These are phyloP conservation scores for Penicillium sp. DNA, from an alignment of 2,329 filamentous ascomycete genomes.

Conservation along the genomic window DNA sequence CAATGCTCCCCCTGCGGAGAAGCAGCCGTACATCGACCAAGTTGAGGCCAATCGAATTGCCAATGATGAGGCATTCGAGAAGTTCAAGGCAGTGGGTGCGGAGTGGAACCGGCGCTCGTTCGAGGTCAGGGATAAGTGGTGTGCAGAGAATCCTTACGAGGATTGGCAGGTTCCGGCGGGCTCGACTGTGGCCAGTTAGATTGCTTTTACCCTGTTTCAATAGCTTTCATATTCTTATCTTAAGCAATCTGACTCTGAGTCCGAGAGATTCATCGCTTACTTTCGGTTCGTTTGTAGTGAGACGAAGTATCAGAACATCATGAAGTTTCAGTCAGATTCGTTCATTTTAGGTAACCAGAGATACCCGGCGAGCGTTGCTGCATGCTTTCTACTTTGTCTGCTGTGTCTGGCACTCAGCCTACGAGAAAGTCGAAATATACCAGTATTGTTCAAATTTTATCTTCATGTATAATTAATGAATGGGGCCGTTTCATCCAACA, in stretches of 20 bases:
- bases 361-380: not conserved
- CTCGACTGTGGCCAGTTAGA: not conserved
- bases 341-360: not conserved
- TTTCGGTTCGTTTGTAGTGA: not conserved
- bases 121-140: conserved; percentile 51
- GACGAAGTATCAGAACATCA: not conserved
- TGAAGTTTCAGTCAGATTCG: not conserved
- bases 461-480: not conserved
- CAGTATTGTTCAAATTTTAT: not conserved
- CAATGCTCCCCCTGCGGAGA: conserved; percentile 71
- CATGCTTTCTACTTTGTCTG: not conserved
- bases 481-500: conserved; percentile 5
- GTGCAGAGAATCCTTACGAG: conserved; percentile 45
- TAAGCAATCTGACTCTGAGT: not conserved
- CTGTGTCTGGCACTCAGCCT: no score
- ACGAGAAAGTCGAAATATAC: not conserved
- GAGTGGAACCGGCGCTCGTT: conserved; percentile 52
- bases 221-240: not conserved
- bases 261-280: not conserved
- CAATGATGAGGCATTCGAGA: conserved; percentile 67
- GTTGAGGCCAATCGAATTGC: conserved; percentile 72
- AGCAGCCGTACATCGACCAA: conserved; percentile 77
- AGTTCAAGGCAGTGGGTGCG: conserved; percentile 74
- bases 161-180: conserved; percentile 31
- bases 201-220: conserved; percentile 1